Evolutionary conservation across 2,329 filamentous ascomycete genomes (phyloP).

Genomic region (Ilyonectria robusta): DNA sequence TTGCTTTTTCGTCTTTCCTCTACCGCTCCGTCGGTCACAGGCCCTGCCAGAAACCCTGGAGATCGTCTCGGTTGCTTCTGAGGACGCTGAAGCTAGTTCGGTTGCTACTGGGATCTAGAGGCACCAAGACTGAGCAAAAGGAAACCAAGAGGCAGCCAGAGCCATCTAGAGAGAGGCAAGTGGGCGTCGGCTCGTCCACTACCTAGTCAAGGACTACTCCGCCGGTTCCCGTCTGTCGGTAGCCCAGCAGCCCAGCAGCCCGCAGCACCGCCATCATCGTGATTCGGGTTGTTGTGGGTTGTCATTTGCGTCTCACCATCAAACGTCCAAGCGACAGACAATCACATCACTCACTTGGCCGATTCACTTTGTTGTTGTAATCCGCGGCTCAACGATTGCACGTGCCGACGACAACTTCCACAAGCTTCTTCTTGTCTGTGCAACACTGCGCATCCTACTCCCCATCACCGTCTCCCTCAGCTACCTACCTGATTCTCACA

Average conservation of each 20-base stretch:
- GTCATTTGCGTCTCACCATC: neutral
- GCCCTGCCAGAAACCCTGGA: conserved; percentile 20
- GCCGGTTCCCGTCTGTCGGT: conserved; percentile 26
- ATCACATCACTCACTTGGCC: conserved; percentile 4
- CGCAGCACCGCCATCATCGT: neutral
- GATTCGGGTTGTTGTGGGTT: neutral
- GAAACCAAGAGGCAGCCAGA: neutral
- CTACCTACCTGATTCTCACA: conserved; percentile 10
- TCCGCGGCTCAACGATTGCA: conserved; percentile 23
- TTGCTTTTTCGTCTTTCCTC: conserved; percentile 33
- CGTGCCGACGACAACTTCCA: conserved; percentile 21
- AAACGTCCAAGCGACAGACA: neutral
- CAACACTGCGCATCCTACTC: conserved; percentile 14
- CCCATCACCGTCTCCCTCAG: neutral
- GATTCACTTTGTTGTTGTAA: neutral
- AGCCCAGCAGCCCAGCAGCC: neutral
- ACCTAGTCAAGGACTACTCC: conserved; percentile 2
- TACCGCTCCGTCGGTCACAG: conserved; percentile 24
- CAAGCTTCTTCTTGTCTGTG: conserved; percentile 8
- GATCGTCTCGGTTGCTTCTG: conserved; percentile 21
- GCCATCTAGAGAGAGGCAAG: neutral
- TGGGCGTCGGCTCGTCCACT: conserved; percentile 1
- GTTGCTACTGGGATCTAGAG: conserved; percentile 15
- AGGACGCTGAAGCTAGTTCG: conserved; percentile 17
- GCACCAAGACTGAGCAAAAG: conserved; percentile 2